Percentiles rank a stretch among this genome's conserved stretches.
Evolutionary conservation across 192 early-diverging fungal species (phyloP).

Genomic region (Dissophora ornata): DNA sequence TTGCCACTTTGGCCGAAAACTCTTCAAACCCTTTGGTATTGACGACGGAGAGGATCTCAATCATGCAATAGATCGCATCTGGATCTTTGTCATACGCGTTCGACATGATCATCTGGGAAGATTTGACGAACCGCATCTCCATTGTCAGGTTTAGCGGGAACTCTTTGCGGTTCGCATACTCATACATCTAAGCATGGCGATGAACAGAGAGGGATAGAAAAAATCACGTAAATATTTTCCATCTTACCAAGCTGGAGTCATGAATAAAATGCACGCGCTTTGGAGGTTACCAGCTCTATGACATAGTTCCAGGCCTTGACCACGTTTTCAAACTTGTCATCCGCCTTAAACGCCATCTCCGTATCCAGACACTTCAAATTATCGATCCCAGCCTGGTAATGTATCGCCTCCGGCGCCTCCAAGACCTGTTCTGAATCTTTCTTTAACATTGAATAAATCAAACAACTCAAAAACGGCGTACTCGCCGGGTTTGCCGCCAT

Average conservation of each 20-base stretch:
- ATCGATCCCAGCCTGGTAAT: constrained; percentile 15
- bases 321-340: constrained; percentile 48
- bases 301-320: constrained; percentile 20
- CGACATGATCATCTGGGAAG: constrained; percentile 26
- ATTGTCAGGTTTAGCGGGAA: constrained; percentile 8
- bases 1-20: constrained; percentile 37
- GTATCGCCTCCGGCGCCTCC: no score
- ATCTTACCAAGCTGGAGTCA: no score
- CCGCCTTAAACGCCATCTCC: constrained; percentile 46
- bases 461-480: no score
- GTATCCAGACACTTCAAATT: constrained; percentile 21
- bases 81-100: constrained; percentile 45
- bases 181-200: no score
- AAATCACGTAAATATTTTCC: no score
- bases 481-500: constrained; percentile 16
- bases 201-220: no score
- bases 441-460: no score
- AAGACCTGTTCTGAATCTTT: no score
- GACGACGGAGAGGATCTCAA: constrained; percentile 29
- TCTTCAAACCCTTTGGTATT: constrained; percentile 30
- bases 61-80: constrained; percentile 34
- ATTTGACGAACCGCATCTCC: constrained; percentile 53
- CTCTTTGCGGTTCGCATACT: background rate
- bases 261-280: background rate
- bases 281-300: constrained; percentile 1